phyloP scores from a whole-genome alignment of 2,329 filamentous ascomycete genomes.

The Lasiodiplodia sp. region DNA sequence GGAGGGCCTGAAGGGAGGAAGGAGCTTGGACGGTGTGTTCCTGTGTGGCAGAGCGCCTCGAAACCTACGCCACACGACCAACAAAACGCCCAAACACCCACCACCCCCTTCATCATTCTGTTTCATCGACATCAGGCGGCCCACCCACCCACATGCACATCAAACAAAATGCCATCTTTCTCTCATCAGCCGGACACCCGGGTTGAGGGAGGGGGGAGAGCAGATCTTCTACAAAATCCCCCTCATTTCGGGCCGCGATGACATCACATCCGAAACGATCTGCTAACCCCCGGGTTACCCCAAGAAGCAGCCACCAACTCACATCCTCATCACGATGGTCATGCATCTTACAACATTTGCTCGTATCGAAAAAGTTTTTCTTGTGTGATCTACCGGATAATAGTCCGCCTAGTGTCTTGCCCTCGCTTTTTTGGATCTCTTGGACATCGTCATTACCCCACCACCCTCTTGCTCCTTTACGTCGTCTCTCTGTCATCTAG shows the following conservation, averaged over 20 bases:
- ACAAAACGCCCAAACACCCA: not conserved
- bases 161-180: not conserved
- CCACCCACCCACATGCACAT: not conserved
- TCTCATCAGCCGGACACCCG: not conserved
- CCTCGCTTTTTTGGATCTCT: not conserved
- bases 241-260: not conserved
- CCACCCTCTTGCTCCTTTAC: not conserved
- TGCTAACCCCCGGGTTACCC: not conserved
- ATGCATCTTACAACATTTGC: not conserved
- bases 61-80: not conserved
- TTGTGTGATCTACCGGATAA: not conserved
- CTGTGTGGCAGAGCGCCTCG: not conserved
- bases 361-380: not conserved
- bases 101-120: not conserved
- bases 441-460: not conserved
- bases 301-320: not conserved
- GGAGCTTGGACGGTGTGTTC: not conserved
- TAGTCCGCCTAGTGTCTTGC: not conserved
- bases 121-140: not conserved
- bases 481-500: not conserved
- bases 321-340: not conserved
- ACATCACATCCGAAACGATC: not conserved
- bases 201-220: too few species aligned
- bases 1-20: not conserved
- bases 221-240: not conserved